These are phyloP conservation scores for Nyssa sinensis DNA, from an alignment of 148 eudicot genomes.

Conservation along the genomic window DNA sequence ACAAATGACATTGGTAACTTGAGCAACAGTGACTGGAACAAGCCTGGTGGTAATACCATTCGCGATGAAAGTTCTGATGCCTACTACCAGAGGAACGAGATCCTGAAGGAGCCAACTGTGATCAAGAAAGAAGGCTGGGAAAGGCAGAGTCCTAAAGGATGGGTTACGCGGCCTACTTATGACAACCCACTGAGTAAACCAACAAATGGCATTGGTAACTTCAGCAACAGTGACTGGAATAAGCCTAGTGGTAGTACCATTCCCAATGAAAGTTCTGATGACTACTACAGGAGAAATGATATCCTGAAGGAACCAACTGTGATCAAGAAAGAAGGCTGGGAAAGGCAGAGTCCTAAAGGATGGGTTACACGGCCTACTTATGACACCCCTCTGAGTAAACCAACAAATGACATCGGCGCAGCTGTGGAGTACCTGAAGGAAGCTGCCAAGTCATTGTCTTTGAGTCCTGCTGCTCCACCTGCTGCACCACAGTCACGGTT, in stretches of 20 bases:
- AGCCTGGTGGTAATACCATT: not conserved
- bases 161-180: no score
- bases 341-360: not conserved
- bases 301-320: not conserved
- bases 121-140: not conserved
- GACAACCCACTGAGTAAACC: no score
- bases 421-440: conserved; percentile 8
- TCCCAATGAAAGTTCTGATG: not conserved
- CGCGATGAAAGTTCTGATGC: not conserved
- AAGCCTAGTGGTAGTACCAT: not conserved
- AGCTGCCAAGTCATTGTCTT: not conserved
- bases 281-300: no score
- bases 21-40: conserved; percentile 2
- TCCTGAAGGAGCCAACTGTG: not conserved
- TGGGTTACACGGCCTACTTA: not conserved
- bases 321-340: not conserved
- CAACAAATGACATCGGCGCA: conserved; percentile 11
- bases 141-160: not conserved
- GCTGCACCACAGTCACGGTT: not conserved
- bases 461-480: no score
- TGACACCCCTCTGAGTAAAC: not conserved
- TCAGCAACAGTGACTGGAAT: not conserved
- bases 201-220: no score
- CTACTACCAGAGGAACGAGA: no score
- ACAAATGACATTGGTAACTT: no score